phyloP scores from a whole-genome alignment of 768 basidiomycete species.

The Xerocomellus intermedius region DNA sequence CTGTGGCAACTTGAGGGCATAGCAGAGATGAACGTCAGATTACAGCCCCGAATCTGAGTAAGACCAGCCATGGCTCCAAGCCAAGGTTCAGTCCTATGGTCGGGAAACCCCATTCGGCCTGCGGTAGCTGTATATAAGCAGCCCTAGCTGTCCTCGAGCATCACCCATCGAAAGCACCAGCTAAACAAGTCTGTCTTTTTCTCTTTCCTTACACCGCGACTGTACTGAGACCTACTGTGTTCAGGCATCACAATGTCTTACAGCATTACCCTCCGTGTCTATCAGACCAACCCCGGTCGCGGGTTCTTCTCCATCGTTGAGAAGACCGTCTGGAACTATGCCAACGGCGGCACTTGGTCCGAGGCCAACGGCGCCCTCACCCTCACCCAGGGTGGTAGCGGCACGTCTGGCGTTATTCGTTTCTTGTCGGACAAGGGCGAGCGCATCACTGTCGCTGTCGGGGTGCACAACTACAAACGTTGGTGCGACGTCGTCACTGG shows the following conservation, averaged over 20 bases:
- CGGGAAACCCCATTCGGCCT: neutral
- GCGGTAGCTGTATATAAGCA: neutral
- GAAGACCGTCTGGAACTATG: slow-evolving; percentile 5
- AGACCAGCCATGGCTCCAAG: neutral
- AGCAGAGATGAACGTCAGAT: neutral
- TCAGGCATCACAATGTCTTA: slow-evolving; percentile 9
- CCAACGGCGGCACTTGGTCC: slow-evolving; percentile 30
- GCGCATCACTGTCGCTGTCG: slow-evolving; percentile 34
- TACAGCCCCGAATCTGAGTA: neutral
- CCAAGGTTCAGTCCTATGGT: neutral
- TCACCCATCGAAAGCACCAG: neutral
- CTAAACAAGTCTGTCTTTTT: slow-evolving; percentile 1
- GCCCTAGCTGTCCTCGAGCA: neutral
- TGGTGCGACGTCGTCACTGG: slow-evolving; percentile 41
- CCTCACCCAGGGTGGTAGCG: slow-evolving; percentile 39
- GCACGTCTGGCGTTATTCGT: slow-evolving; percentile 39
- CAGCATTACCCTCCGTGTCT: neutral
- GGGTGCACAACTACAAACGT: slow-evolving; percentile 39
- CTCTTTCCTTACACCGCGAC: neutral
- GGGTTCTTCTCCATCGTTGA: slow-evolving; percentile 4
- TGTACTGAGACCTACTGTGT: neutral
- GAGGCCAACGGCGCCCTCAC: slow-evolving; percentile 15
- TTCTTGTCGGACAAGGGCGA: slow-evolving; percentile 32
- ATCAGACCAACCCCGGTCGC: slow-evolving; percentile 2
- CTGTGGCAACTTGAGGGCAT: neutral